Conservation (phyloP, 2,329 filamentous ascomycete genomes). For the Colletotrichum lini region DNA sequence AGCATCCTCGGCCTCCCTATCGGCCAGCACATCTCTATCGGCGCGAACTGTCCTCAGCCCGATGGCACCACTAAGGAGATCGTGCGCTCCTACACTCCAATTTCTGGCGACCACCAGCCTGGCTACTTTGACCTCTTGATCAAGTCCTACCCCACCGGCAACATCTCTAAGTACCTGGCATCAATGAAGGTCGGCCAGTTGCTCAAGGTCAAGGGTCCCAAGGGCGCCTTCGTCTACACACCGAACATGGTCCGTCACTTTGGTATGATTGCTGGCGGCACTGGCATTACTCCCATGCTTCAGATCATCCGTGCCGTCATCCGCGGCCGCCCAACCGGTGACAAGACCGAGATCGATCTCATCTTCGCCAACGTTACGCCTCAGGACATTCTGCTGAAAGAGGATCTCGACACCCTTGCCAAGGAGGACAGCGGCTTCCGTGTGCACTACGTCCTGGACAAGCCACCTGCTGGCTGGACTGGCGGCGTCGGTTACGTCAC, state of each 20-base stretch:
- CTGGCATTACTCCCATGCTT: conserved; percentile 98
- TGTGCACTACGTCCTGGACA: conserved; percentile 96
- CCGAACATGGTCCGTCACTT: conserved; percentile 97
- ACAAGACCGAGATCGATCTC: conserved; percentile 90
- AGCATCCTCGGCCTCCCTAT: conserved; percentile 96
- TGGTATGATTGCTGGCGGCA: conserved; percentile 98
- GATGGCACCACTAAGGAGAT: conserved; percentile 86
- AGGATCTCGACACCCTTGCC: conserved; percentile 87
- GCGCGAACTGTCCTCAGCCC: conserved; percentile 77
- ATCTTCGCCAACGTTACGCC: conserved; percentile 97
- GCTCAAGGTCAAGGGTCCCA: conserved; percentile 93
- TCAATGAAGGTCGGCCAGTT: conserved; percentile 85
- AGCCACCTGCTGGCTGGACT: conserved; percentile 91
- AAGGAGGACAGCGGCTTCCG: conserved; percentile 85
- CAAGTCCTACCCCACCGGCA: conserved; percentile 97
- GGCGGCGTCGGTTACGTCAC: conserved; percentile 97
- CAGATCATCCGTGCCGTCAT: conserved; percentile 94
- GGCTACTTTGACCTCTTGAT: conserved; percentile 97
- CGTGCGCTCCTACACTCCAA: conserved; percentile 92
- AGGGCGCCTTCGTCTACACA: conserved; percentile 97
- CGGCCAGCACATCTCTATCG: conserved; percentile 98
- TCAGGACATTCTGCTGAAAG: conserved; percentile 93
- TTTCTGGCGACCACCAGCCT: conserved; percentile 88
- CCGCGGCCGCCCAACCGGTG: conserved; percentile 82
- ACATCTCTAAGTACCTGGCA: conserved; percentile 95